Conservation (phyloP, 1,139 yeast species). For the Sugiyamaella sp. region DNA sequence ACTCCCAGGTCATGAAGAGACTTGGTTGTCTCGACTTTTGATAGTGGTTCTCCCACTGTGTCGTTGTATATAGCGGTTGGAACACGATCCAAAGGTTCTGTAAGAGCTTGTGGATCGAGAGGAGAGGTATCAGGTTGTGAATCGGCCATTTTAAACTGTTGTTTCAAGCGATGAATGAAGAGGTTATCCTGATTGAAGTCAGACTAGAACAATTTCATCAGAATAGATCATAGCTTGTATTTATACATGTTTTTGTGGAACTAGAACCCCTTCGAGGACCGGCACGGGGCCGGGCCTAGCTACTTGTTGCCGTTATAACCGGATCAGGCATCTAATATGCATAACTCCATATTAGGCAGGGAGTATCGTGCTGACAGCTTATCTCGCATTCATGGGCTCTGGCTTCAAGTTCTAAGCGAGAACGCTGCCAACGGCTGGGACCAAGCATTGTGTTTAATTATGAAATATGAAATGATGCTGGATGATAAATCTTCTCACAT, state of each 20-base stretch:
- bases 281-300: neutral
- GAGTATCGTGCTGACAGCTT: neutral
- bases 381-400: too few relatives aligned
- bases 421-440: too few relatives aligned
- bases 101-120: neutral
- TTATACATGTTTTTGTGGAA: neutral
- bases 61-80: slow-evolving; percentile 15
- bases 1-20: slow-evolving; percentile 68
- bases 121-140: neutral
- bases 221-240: neutral
- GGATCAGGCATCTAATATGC: neutral
- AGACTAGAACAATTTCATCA: neutral
- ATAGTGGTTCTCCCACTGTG: slow-evolving; percentile 4
- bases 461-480: too few relatives aligned
- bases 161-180: neutral
- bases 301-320: slow-evolving; percentile 5
- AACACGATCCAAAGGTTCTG: slow-evolving; percentile 3
- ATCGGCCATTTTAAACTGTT: slow-evolving; percentile 11
- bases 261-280: neutral
- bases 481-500: too few relatives aligned
- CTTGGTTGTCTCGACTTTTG: slow-evolving; percentile 65
- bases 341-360: neutral
- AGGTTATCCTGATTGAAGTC: neutral
- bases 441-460: too few relatives aligned
- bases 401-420: too few relatives aligned